Percentiles rank a stretch among this genome's conserved stretches.
Evolutionary conservation across 139 green algal genomes (phyloP).

Genomic region (Astrephomene gubernaculifera): DNA sequence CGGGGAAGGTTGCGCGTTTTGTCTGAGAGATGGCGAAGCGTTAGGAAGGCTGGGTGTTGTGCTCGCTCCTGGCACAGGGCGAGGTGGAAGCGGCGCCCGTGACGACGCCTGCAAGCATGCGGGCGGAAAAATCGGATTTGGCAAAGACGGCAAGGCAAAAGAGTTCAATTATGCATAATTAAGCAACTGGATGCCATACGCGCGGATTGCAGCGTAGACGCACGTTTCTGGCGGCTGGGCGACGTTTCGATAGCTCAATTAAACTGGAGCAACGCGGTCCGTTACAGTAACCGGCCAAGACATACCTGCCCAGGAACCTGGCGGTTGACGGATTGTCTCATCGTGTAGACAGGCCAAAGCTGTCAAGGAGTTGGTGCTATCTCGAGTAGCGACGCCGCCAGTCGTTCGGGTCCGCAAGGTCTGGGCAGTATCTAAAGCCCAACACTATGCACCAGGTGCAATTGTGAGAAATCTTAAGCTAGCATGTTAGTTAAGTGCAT

Average conservation of each 20-base stretch:
- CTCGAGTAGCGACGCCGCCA: too few species aligned
- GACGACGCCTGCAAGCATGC: neutral
- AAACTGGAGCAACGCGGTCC: too few species aligned
- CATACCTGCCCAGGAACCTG: slow-evolving; percentile 3
- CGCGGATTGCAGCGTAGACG: neutral
- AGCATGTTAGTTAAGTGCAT: too few species aligned
- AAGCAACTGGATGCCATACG: neutral
- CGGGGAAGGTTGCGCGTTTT: neutral
- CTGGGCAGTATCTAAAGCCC: too few species aligned
- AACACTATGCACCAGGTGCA: too few species aligned
- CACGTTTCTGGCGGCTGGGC: too few species aligned
- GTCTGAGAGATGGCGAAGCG: too few species aligned
- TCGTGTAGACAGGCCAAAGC: neutral
- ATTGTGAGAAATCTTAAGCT: too few species aligned
- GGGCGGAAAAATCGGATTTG: neutral
- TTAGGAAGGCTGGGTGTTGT: neutral
- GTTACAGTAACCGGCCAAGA: neutral
- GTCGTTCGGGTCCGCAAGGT: too few species aligned
- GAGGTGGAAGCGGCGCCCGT: too few species aligned
- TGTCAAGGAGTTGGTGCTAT: too few species aligned
- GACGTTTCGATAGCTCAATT: neutral
- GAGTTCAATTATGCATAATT: neutral
- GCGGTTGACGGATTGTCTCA: neutral
- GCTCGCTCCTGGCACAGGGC: neutral
- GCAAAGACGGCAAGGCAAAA: neutral